phyloP scores from a whole-genome alignment of 352 stramenopile species.

The Hyaloperonospora brassicae region DNA sequence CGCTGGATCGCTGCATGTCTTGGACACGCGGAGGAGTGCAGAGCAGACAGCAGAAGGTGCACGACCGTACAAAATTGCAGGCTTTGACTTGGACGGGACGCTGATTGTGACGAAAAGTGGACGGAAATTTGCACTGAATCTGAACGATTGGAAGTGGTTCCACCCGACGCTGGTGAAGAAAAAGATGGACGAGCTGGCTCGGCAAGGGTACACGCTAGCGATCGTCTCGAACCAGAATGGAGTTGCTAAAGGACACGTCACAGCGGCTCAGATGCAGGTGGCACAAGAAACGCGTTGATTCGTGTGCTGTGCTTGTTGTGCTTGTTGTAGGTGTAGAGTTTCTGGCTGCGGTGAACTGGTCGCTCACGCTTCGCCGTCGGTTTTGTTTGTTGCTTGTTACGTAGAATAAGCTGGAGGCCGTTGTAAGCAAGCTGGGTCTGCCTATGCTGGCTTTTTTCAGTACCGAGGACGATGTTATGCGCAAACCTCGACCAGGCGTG shows the following conservation, averaged over 20 bases:
- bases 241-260: conserved; percentile 68
- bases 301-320: background rate
- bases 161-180: conserved; percentile 43
- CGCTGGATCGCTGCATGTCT: conserved; percentile 33
- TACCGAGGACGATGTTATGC: conserved; percentile 65
- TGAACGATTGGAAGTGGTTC: conserved; percentile 72
- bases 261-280: conserved; percentile 51
- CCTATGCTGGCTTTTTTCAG: conserved; percentile 65
- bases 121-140: conserved; percentile 63
- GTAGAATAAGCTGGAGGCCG: conserved; percentile 59
- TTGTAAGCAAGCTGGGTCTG: conserved; percentile 50
- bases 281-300: background rate
- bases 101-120: conserved; percentile 81
- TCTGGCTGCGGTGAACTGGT: too few species aligned
- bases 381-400: conserved; percentile 3
- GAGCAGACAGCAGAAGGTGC: conserved; percentile 8
- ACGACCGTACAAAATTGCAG: conserved; percentile 44
- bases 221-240: conserved; percentile 85
- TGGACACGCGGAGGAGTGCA: conserved; percentile 32
- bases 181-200: conserved; percentile 43
- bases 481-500: conserved; percentile 63
- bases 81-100: conserved; percentile 78
- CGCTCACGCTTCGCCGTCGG: too few species aligned
- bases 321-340: background rate
- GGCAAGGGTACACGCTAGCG: conserved; percentile 45